A percentile compares a stretch with the other conserved stretches of the same genome.
Conservation (phyloP, 1,284 basidiomycete species). For the Cerioporus squamosus region DNA sequence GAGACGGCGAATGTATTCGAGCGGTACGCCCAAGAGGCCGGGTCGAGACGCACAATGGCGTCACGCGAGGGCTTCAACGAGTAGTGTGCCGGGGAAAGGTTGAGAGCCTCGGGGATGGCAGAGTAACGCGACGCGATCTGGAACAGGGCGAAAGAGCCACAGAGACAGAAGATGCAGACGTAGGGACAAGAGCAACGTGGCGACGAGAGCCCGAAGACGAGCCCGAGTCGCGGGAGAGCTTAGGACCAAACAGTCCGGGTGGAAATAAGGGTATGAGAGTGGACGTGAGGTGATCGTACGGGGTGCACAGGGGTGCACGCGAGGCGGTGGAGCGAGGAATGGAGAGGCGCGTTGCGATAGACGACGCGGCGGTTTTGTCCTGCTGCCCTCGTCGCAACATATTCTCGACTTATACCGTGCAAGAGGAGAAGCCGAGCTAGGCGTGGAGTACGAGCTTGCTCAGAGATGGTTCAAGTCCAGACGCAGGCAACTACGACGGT, state of each 20-base stretch:
- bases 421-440: too few relatives aligned
- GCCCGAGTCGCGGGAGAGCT: slow-evolving; percentile 6
- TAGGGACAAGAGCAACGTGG: too few relatives aligned
- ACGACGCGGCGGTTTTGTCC: slow-evolving; percentile 10
- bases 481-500: too few relatives aligned
- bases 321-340: slow-evolving; percentile 16
- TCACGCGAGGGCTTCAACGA: slow-evolving; percentile 35
- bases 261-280: slow-evolving; percentile 22
- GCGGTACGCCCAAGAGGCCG: slow-evolving; percentile 40
- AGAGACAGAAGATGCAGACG: not conserved
- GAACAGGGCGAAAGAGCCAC: slow-evolving; percentile 33
- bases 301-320: slow-evolving; percentile 22
- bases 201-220: not conserved
- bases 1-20: slow-evolving; percentile 42
- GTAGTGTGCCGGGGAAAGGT: slow-evolving; percentile 29
- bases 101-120: slow-evolving; percentile 29
- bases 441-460: too few relatives aligned
- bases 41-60: slow-evolving; percentile 38
- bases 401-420: too few relatives aligned
- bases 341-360: slow-evolving; percentile 12
- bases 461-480: too few relatives aligned
- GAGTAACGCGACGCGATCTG: slow-evolving; percentile 36
- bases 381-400: not conserved
- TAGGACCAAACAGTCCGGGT: slow-evolving; percentile 17
- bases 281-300: slow-evolving; percentile 25